These are phyloP conservation scores for Fragaria vesca DNA, from an alignment of 306 rosid genomes.

Conservation along the genomic window DNA sequence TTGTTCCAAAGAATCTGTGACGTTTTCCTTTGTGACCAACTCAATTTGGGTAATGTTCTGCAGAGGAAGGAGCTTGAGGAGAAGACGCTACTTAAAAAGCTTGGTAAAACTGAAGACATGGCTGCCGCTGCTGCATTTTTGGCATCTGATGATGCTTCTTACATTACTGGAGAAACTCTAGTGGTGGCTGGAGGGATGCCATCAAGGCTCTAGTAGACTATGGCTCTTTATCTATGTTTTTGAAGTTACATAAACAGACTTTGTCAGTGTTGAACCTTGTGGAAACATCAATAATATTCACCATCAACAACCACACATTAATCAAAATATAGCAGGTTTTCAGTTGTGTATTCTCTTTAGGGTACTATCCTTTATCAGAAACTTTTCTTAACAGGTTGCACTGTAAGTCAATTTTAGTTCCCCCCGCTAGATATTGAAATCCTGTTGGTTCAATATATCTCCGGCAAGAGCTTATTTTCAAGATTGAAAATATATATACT, in stretches of 20 bases:
- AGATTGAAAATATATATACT: neutral
- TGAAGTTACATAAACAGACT: neutral
- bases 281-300: constrained; percentile 1
- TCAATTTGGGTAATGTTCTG: constrained; percentile 20
- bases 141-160: constrained; percentile 90
- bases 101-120: constrained; percentile 90
- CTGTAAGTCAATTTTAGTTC: neutral
- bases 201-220: constrained; percentile 64
- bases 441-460: neutral
- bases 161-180: constrained; percentile 91
- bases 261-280: neutral
- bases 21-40: neutral
- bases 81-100: constrained; percentile 65
- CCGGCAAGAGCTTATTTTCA: neutral
- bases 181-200: constrained; percentile 93
- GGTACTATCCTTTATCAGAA: neutral
- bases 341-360: neutral
- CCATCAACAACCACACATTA: neutral
- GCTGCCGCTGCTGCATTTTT: constrained; percentile 85
- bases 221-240: neutral
- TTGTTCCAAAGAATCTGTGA: neutral
- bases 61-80: constrained; percentile 64
- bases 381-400: neutral
- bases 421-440: no score
- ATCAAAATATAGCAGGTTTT: neutral